These are phyloP conservation scores for Mucor saturninus DNA, from an alignment of 371 early-diverging fungal species.

Conservation along the genomic window DNA sequence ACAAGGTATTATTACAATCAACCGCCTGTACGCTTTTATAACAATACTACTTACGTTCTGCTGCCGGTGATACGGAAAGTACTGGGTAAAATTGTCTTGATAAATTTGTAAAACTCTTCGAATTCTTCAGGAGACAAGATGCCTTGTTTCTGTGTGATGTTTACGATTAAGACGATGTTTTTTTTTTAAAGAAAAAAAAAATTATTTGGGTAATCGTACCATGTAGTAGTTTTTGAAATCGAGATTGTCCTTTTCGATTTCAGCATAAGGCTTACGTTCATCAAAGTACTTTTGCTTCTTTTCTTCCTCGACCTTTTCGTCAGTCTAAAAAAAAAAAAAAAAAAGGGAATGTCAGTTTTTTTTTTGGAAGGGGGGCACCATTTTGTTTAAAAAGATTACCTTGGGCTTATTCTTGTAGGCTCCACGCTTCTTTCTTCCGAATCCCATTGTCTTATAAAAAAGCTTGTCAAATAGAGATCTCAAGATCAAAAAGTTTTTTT, in stretches of 20 bases:
- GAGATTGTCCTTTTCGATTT: conserved; percentile 67
- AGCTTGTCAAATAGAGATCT: background rate
- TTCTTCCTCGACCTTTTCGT: background rate
- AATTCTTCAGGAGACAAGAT: conserved; percentile 87
- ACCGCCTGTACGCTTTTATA: too few species aligned
- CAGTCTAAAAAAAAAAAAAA: background rate
- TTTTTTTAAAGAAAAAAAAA: background rate
- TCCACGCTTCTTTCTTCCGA: conserved; percentile 24
- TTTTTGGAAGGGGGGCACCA: background rate
- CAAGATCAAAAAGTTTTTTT: conserved; percentile 2
- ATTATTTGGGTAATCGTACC: conserved; percentile 33
- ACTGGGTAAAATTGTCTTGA: conserved; percentile 80
- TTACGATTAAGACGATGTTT: too few species aligned
- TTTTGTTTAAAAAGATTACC: background rate
- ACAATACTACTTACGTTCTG: conserved; percentile 57
- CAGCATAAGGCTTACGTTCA: conserved; percentile 34
- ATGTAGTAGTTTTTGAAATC: conserved; percentile 78
- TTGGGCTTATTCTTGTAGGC: conserved; percentile 14
- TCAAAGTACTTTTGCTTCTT: conserved; percentile 29
- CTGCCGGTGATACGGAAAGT: conserved; percentile 94
- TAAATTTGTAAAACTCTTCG: conserved; percentile 65
- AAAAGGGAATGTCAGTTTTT: background rate
- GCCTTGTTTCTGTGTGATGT: conserved; percentile 60
- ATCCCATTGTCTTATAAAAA: conserved; percentile 17
- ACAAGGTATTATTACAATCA: too few species aligned